These are phyloP conservation scores for Ettlia oleoabundans DNA, from an alignment of 139 green algal species.

Conservation along the genomic window DNA sequence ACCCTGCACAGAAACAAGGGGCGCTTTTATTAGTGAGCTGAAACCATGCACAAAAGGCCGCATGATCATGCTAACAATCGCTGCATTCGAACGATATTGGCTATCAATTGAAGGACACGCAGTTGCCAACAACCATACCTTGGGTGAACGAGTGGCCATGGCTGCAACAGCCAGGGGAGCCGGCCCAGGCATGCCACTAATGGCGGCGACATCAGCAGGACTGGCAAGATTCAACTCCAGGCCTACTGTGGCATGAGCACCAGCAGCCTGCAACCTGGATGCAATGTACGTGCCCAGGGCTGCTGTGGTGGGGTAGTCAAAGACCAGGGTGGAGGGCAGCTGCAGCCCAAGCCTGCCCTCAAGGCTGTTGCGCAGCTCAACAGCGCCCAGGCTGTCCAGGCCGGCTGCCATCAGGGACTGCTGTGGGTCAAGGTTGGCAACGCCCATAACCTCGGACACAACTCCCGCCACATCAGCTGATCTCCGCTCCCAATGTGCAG, in stretches of 20 bases:
- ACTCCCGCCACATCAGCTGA: conserved; percentile 24
- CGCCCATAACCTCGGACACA: conserved; percentile 51
- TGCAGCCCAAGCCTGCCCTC: conserved; percentile 40
- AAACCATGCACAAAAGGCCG: too few species aligned
- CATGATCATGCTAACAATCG: too few species aligned
- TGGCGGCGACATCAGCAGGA: too few species aligned
- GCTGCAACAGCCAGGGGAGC: background rate
- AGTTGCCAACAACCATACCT: too few species aligned
- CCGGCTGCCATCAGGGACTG: conserved; percentile 59
- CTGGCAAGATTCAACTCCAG: too few species aligned
- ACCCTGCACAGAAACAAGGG: background rate
- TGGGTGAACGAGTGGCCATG: conserved; percentile 34
- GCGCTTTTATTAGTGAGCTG: too few species aligned
- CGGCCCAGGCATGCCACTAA: background rate
- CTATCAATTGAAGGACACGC: background rate
- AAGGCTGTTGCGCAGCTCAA: conserved; percentile 55
- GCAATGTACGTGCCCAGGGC: conserved; percentile 51
- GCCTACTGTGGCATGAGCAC: background rate
- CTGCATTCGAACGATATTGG: background rate
- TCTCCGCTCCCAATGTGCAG: background rate
- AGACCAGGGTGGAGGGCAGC: conserved; percentile 57
- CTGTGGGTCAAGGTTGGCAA: background rate
- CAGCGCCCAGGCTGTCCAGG: conserved; percentile 60
- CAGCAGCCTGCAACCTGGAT: conserved; percentile 3
- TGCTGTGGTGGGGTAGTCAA: conserved; percentile 61